Percentiles rank a stretch among this genome's conserved stretches.
Conservation (phyloP, 371 early-diverging fungal species). For the Umbelopsis sp. region DNA sequence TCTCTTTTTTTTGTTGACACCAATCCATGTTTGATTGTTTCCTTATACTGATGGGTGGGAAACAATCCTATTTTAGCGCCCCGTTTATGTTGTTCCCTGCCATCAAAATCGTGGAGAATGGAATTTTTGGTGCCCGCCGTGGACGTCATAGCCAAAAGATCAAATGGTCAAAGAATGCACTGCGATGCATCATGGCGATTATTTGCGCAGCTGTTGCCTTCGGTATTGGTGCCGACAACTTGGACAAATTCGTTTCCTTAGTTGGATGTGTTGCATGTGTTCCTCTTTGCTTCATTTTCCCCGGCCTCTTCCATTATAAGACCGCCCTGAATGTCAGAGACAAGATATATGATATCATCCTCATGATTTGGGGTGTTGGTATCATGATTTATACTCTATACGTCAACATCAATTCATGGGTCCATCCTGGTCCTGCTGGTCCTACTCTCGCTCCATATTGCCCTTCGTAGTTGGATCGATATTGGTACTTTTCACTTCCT, state of each 20-base stretch:
- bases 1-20: neutral
- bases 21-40: too few species aligned
- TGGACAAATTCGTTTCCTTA: constrained; percentile 73
- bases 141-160: constrained; percentile 39
- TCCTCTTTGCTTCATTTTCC: constrained; percentile 75
- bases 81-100: constrained; percentile 78
- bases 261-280: constrained; percentile 56
- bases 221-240: constrained; percentile 57
- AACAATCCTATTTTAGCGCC: constrained; percentile 21
- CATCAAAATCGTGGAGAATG: constrained; percentile 70
- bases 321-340: constrained; percentile 34
- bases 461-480: neutral
- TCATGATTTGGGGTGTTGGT: constrained; percentile 58
- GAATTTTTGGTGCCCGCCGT: constrained; percentile 44
- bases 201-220: constrained; percentile 58
- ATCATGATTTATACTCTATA: constrained; percentile 53
- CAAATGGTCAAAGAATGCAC: constrained; percentile 71
- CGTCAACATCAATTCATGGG: constrained; percentile 37
- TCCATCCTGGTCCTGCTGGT: constrained; percentile 26
- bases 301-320: constrained; percentile 69
- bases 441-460: constrained; percentile 23
- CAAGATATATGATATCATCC: constrained; percentile 36
- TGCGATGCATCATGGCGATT: constrained; percentile 54
- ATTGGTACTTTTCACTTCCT: neutral
- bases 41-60: too few species aligned